Evolutionary conservation across 2,329 filamentous ascomycete species (phyloP), one percentile per base, ranked within the genome.

Genomic region (Aspergillus brasiliensis): DNA sequence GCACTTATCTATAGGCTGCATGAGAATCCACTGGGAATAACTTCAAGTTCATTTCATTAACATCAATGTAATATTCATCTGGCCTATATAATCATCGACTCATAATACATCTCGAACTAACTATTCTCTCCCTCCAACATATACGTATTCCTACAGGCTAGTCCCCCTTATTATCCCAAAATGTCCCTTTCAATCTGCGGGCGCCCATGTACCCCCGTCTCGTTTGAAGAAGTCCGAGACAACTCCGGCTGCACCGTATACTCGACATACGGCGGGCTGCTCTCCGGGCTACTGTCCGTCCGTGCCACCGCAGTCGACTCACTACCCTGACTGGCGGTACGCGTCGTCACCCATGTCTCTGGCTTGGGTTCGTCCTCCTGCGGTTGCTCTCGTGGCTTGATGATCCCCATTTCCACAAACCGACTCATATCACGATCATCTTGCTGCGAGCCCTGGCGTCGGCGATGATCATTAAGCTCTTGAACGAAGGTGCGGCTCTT

Each of bases 361-460:
- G 54, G 54, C 44, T 48, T 56, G 15, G 42, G 54, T 10, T 17
- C 47, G 5, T 28, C 17, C 10, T 17, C 11, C 34, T 53, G 48
- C 13, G 27, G 8, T 34, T 59, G 47, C 17, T 53, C 46, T 31
- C 51, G 46, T 11, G 55, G 63, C 8, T 58, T 58, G 52, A 62
- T 57, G n/a, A 60, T 58, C 2, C 62, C 62, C 62, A 64, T 54
- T 44, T 64, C 62, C 4, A 64, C 57, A 23, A 48, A 62, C 2
- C 42, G 44, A 4, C 25, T 47, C 54, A 62, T 48, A 25, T 63
- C 61, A 15, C 52, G 27, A 10, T 34, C 13, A 8, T 63, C 59
- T n/a, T 34, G 47, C 23, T 57, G 40, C 8, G 53, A 51, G 19
- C 21, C 23, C 19, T n/a, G 40, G 5, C 47, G 28, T 13, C 25